phyloP scores from a whole-genome alignment of 2,329 filamentous ascomycete genomes.

The Epichloe coenophiala region DNA sequence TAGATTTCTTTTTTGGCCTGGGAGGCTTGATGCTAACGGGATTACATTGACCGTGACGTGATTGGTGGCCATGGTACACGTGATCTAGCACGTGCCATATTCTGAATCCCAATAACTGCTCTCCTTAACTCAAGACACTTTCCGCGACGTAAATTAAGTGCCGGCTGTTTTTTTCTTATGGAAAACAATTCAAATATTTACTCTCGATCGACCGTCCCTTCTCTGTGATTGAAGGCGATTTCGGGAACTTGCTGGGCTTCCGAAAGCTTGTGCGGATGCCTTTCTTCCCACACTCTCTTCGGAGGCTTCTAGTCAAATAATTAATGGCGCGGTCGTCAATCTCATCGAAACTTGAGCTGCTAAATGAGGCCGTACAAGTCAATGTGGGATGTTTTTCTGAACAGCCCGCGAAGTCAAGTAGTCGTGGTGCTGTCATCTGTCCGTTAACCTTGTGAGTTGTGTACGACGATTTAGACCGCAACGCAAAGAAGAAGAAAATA shows the following conservation, averaged over 20 bases:
- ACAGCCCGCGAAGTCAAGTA: no score
- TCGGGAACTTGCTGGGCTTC: background rate
- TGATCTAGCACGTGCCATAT: background rate
- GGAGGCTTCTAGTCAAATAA: background rate
- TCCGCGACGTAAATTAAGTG: no score
- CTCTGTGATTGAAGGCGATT: no score
- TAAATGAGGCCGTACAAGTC: background rate
- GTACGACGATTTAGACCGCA: no score
- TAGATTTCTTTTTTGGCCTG: background rate
- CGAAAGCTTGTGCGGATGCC: background rate
- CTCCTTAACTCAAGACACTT: no score
- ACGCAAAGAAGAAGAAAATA: no score
- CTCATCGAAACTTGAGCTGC: background rate
- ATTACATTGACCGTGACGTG: slow-evolving; percentile 26
- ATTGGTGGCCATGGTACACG: slow-evolving; percentile 16
- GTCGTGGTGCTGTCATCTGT: no score
- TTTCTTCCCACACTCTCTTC: background rate
- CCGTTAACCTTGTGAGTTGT: no score
- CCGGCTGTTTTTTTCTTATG: no score
- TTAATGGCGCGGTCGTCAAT: background rate
- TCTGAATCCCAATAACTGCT: no score
- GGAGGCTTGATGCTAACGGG: slow-evolving; percentile 15
- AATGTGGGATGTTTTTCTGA: background rate
- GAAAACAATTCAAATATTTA: no score
- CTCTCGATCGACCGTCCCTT: no score